Percentiles rank a stretch among this genome's conserved stretches.
Conservation (phyloP, 768 basidiomycete genomes). For the Favolaschia claudopus region DNA sequence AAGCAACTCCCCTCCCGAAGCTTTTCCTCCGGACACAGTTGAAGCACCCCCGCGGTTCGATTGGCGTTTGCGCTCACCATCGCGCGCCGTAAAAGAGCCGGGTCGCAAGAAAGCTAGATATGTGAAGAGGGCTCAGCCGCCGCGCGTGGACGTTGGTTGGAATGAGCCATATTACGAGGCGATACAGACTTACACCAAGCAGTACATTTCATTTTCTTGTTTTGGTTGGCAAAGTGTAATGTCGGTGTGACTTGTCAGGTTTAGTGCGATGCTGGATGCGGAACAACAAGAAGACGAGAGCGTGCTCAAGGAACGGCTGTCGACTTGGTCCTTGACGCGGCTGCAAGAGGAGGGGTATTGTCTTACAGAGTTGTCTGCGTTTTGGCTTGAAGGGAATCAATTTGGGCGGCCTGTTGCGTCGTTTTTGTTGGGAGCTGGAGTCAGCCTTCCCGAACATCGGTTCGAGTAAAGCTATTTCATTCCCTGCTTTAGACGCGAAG, state of each 20-base stretch:
- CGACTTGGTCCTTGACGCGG: constrained; percentile 68
- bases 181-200: constrained; percentile 59
- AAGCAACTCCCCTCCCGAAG: not conserved
- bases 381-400: constrained; percentile 70
- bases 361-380: constrained; percentile 69
- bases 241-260: constrained; percentile 42
- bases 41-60: constrained; percentile 54
- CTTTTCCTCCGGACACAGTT: constrained; percentile 8
- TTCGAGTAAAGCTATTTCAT: constrained; percentile 64
- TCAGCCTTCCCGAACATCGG: constrained; percentile 66
- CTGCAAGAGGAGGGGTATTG: constrained; percentile 78
- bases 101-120: constrained; percentile 27
- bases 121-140: constrained; percentile 49
- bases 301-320: constrained; percentile 66
- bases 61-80: constrained; percentile 65
- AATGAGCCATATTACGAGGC: constrained; percentile 57
- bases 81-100: constrained; percentile 40
- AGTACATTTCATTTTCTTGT: constrained; percentile 41
- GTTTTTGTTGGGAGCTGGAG: constrained; percentile 70
- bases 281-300: constrained; percentile 74
- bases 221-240: not conserved
- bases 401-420: constrained; percentile 73
- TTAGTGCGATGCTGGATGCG: constrained; percentile 55
- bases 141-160: constrained; percentile 37
- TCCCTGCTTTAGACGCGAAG: constrained; percentile 11